A percentile compares a stretch with the other conserved stretches of the same genome.
phyloP scores from a whole-genome alignment of 2,329 filamentous ascomycete genomes.

The Clarireedia monteithiana region DNA sequence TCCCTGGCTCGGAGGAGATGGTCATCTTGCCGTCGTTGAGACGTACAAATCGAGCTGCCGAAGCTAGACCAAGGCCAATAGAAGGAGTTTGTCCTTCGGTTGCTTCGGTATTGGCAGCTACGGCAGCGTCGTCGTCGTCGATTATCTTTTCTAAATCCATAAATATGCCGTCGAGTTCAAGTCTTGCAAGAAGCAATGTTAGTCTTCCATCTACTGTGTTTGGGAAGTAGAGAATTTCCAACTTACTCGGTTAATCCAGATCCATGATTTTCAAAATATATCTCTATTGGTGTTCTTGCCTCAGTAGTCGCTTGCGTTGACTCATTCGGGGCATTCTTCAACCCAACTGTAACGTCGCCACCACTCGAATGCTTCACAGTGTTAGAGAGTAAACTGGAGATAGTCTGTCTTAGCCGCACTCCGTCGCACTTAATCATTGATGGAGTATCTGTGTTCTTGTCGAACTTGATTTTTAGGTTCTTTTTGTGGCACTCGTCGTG shows the following conservation, averaged over 20 bases:
- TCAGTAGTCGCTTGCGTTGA: conserved; percentile 7
- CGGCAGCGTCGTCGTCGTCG: conserved; percentile 35
- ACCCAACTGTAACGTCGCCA: conserved; percentile 10
- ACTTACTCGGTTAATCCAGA: conserved; percentile 15
- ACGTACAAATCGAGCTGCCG: conserved; percentile 19
- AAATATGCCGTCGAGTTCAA: conserved; percentile 48
- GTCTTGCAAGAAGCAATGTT: conserved; percentile 24
- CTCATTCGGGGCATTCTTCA: conserved; percentile 7
- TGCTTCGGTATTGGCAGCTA: conserved; percentile 14
- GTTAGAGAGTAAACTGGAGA: conserved; percentile 20
- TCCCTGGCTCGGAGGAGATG: conserved; percentile 13
- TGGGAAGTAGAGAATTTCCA: background rate
- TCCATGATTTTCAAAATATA: conserved; percentile 18
- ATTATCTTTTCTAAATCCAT: conserved; percentile 52
- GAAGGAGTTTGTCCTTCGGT: background rate
- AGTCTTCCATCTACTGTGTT: background rate
- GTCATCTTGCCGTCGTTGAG: conserved; percentile 19
- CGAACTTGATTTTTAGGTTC: conserved; percentile 11
- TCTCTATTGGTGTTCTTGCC: conserved; percentile 13
- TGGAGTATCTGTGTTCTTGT: conserved; percentile 12
- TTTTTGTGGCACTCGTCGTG: conserved; percentile 55
- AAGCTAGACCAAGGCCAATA: conserved; percentile 20
- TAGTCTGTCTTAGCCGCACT: conserved; percentile 15
- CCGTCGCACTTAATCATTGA: conserved; percentile 16
- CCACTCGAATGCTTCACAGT: conserved; percentile 16